Conservation (phyloP, 1,139 yeast species). For the Debaryomyces coudertii region DNA sequence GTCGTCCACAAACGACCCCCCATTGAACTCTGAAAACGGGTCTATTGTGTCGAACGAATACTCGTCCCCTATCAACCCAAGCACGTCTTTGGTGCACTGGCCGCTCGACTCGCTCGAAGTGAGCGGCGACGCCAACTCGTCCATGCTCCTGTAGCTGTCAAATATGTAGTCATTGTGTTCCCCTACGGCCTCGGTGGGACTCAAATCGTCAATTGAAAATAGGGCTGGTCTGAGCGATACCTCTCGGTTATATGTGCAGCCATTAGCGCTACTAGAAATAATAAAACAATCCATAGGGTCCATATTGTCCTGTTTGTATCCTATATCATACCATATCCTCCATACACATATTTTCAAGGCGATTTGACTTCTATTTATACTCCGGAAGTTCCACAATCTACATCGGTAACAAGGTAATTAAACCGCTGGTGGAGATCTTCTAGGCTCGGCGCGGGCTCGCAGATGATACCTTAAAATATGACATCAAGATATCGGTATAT, state of each 20-base stretch:
- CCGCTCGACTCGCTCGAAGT: conserved; percentile 6
- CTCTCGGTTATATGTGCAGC: not conserved
- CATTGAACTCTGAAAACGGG: not conserved
- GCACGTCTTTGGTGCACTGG: conserved; percentile 1
- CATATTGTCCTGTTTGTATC: conserved; percentile 2
- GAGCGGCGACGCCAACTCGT: conserved; percentile 5
- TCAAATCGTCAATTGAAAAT: not conserved
- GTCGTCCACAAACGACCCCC: not conserved
- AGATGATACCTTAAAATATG: conserved; percentile 7
- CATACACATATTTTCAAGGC: not conserved
- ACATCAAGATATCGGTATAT: not conserved
- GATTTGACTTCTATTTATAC: conserved; percentile 5
- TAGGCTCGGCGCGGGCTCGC: conserved; percentile 7
- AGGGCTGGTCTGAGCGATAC: not conserved
- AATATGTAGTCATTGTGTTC: not conserved
- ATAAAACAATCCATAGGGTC: conserved; percentile 3
- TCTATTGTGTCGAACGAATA: not conserved
- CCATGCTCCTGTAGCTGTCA: conserved; percentile 6
- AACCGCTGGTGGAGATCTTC: conserved; percentile 1
- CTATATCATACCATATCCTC: not conserved
- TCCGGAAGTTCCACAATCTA: not conserved
- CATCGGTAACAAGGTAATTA: conserved; percentile 4
- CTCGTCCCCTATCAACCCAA: conserved; percentile 5
- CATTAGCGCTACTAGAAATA: not conserved
- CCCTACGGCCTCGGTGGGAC: not conserved